These are phyloP conservation scores for Botrytis pseudocinerea DNA, from an alignment of 2,329 filamentous ascomycete genomes.

Conservation along the genomic window DNA sequence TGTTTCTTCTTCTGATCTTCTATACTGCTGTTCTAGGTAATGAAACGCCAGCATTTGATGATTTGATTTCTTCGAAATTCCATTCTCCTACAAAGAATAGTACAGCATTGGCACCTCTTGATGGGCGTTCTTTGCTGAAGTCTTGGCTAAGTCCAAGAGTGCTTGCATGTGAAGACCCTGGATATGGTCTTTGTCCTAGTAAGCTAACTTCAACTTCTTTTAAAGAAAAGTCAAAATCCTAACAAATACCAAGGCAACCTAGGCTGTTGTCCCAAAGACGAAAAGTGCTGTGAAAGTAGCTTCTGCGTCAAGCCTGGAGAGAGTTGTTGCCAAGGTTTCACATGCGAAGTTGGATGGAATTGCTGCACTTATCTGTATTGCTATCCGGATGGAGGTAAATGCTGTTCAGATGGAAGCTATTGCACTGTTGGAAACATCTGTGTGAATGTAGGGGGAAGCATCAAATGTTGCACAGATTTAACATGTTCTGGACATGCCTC, in stretches of 20 bases:
- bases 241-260: not conserved
- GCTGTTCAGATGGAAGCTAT: conserved; percentile 15
- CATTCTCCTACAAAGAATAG: not conserved
- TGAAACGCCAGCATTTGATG: not conserved
- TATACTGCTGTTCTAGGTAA: not conserved
- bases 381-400: not conserved
- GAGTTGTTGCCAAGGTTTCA: not conserved
- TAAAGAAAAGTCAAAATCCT: no score
- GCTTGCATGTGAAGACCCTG: not conserved
- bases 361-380: not conserved
- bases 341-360: conserved; percentile 5
- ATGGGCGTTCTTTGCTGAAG: not conserved
- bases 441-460: not conserved
- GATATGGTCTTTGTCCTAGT: not conserved
- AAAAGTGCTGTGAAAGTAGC: not conserved
- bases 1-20: not conserved
- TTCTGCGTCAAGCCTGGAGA: not conserved
- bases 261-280: not conserved
- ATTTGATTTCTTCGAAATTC: not conserved
- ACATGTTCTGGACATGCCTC: not conserved
- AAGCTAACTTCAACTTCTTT: not conserved
- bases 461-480: not conserved
- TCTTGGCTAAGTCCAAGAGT: not conserved
- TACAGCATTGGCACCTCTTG: not conserved
- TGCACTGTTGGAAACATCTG: not conserved